These are phyloP conservation scores for Coemansia sp. DNA, from an alignment of 192 early-diverging fungal genomes.

Conservation along the genomic window DNA sequence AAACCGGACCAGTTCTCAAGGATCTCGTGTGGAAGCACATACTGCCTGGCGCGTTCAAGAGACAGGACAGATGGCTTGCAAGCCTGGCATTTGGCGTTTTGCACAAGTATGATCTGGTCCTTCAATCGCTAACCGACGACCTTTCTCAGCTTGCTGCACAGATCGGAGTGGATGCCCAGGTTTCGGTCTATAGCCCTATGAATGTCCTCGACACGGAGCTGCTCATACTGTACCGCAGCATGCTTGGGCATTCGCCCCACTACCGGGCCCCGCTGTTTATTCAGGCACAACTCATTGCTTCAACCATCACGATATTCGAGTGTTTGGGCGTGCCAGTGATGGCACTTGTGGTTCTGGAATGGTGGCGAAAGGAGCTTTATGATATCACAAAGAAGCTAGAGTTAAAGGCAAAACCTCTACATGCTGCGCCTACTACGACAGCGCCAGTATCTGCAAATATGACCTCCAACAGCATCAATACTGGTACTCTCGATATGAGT, in stretches of 20 bases:
- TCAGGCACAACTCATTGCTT: slow-evolving; percentile 51
- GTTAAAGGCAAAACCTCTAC: neutral
- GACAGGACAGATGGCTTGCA: slow-evolving; percentile 49
- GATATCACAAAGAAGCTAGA: slow-evolving; percentile 19
- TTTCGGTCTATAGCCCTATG: slow-evolving; percentile 38
- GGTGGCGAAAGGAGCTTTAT: slow-evolving; percentile 50
- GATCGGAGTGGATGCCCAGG: slow-evolving; percentile 27
- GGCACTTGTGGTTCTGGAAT: slow-evolving; percentile 53
- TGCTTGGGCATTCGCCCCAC: slow-evolving; percentile 44
- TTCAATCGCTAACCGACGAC: slow-evolving; percentile 42
- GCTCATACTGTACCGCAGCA: slow-evolving; percentile 45
- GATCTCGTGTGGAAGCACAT: slow-evolving; percentile 39
- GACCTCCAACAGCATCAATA: slow-evolving; percentile 3
- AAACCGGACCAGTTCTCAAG: slow-evolving; percentile 49
- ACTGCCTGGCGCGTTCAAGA: slow-evolving; percentile 37
- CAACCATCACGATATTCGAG: slow-evolving; percentile 55
- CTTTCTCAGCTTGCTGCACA: slow-evolving; percentile 28
- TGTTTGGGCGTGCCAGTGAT: slow-evolving; percentile 51
- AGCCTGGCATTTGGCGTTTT: slow-evolving; percentile 45
- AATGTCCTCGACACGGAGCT: slow-evolving; percentile 48
- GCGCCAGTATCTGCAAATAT: neutral
- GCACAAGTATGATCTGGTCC: slow-evolving; percentile 43
- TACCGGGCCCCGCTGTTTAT: slow-evolving; percentile 43
- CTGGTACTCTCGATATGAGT: slow-evolving; percentile 33
- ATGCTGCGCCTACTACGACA: neutral